A percentile compares a stretch with the other conserved stretches of the same genome.
Evolutionary conservation across 2,329 filamentous ascomycete genomes (phyloP).

Genomic region (Nothomitra cinnamomea): DNA sequence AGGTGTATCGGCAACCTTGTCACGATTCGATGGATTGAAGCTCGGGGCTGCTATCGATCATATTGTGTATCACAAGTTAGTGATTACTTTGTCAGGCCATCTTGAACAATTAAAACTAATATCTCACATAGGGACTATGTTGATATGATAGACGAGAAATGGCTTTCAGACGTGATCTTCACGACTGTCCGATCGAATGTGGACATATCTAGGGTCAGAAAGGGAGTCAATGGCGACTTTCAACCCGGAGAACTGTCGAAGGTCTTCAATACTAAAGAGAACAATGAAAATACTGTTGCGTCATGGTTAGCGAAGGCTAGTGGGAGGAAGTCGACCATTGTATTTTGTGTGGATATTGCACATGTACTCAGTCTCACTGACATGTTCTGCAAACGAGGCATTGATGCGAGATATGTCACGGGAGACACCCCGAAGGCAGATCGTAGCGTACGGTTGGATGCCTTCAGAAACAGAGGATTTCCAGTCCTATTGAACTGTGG

Average conservation of each 20-base stretch:
- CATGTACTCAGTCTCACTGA: conserved; percentile 63
- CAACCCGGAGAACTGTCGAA: conserved; percentile 57
- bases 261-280: conserved; percentile 64
- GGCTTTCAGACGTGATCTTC: conserved; percentile 83
- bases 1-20: conserved; percentile 72
- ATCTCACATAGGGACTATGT: conserved; percentile 38
- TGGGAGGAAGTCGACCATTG: conserved; percentile 65
- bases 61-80: conserved; percentile 76
- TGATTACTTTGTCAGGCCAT: conserved; percentile 33
- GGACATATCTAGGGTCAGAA: conserved; percentile 56
- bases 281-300: conserved; percentile 71
- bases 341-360: conserved; percentile 82
- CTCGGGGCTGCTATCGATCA: conserved; percentile 79
- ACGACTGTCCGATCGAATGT: conserved; percentile 77
- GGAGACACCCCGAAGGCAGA: conserved; percentile 56
- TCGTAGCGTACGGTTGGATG: conserved; percentile 52
- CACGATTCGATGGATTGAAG: conserved; percentile 67
- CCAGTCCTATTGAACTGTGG: conserved; percentile 88
- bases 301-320: conserved; percentile 68
- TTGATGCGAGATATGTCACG: conserved; percentile 79
- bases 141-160: conserved; percentile 75
- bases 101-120: conserved; percentile 27
- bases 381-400: conserved; percentile 57
- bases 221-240: conserved; percentile 58
- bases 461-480: conserved; percentile 60